phyloP scores from a whole-genome alignment of 345 rosid genomes.

The Triadica sebifera region DNA sequence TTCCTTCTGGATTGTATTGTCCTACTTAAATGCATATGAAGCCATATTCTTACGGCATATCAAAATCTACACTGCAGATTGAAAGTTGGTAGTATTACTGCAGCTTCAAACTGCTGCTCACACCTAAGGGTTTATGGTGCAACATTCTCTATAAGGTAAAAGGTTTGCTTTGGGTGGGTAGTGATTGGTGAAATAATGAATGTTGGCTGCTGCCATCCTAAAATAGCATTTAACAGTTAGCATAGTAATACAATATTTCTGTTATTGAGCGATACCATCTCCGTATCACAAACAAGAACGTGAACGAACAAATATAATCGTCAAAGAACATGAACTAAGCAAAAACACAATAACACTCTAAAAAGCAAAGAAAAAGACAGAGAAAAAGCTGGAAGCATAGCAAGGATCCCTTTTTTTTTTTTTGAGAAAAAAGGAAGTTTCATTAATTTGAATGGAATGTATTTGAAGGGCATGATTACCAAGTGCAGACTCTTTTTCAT shows the following conservation, averaged over 20 bases:
- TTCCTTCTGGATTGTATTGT: too few species aligned
- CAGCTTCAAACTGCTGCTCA: not conserved
- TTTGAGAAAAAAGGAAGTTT: not conserved
- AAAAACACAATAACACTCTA: not conserved
- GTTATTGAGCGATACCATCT: not conserved
- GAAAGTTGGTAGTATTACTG: too few species aligned
- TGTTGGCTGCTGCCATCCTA: not conserved
- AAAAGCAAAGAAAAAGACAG: not conserved
- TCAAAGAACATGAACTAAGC: not conserved
- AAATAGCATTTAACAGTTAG: not conserved
- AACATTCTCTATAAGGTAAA: not conserved
- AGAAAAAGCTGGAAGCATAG: not conserved
- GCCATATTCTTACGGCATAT: too few species aligned
- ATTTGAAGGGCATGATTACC: constrained; percentile 39
- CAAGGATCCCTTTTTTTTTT: not conserved
- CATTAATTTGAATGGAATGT: not conserved
- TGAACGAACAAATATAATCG: not conserved
- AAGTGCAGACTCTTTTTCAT: constrained; percentile 67
- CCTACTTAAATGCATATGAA: too few species aligned
- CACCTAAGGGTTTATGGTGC: not conserved
- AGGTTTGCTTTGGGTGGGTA: not conserved
- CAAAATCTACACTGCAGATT: too few species aligned
- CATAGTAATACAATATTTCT: not conserved
- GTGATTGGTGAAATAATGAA: not conserved
- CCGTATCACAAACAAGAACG: not conserved